Base-by-base conservation (phyloP, 163 green algal species). In the Chlamydomonas reinhardtii region DNA sequence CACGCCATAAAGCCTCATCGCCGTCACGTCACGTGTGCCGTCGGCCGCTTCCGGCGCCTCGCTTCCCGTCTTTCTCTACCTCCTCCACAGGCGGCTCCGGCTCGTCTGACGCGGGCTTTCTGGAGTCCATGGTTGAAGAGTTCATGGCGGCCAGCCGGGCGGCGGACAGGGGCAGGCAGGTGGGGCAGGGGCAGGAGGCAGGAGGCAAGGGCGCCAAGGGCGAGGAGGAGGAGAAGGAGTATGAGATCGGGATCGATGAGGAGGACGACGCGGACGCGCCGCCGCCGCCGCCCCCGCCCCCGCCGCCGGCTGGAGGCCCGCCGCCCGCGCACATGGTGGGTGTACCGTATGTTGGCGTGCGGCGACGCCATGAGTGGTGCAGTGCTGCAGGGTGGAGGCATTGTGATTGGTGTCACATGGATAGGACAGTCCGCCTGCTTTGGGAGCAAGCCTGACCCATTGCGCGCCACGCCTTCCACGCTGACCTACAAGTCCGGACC, bases 91-190 rank as follows among this genome's bases (percentile, higher is more conserved):
- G 59, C 59, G 22, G 59, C 35, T 15, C 52, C 17, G 31, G 19
- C 39, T n/a, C n/a, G n/a, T n/a, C n/a, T n/a, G 79, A 78, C 43
- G 54, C 79, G 1, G 39, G 11, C 24, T 43, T 68, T 2, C 74
- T 86, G 80, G 80, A 86, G 34, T 64, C 80, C 3, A 31, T 71
- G 80, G 80, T 86, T 56, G 70, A 73, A 56, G 80, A 86, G 69
- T 86, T 86, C 27, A 65, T 79, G 70, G 56, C 34, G 14, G 54
- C 70, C 34, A 86, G 20, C 70, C 43, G 56, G 56, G 62, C 61
- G 54, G 79, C 22, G n/a, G 70, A 86, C 8, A 34, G 16, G 56
- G 48, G 64, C 11, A 6, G 77, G 0, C 54, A 19, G 61, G 24
- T n/a, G 48, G 29, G 22, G 24, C 25, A 12, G 68, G 37, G 24